phyloP scores from a whole-genome alignment of 106 monocot species.

The Dendrobium nobile region DNA sequence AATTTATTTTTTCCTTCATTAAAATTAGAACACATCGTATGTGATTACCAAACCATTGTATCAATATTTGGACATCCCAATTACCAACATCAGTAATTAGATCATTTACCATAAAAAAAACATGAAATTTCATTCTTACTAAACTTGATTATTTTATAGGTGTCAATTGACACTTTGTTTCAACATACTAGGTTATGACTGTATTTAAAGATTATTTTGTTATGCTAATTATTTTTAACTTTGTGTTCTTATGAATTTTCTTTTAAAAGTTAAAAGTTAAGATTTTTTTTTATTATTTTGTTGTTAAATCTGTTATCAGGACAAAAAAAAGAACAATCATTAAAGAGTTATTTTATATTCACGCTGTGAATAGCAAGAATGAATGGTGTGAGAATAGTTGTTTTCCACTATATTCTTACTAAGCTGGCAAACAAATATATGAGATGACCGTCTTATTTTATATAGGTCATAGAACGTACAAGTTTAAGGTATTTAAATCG shows the following conservation, averaged over 20 bases:
- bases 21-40: no score
- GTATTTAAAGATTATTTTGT: no score
- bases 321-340: constrained; percentile 94
- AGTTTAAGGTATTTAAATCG: constrained; percentile 76
- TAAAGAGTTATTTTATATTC: constrained; percentile 89
- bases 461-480: constrained; percentile 60
- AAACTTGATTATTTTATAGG: no score
- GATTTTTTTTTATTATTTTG: background rate
- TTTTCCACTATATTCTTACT: background rate
- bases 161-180: no score
- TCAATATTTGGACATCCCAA: no score
- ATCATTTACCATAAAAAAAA: no score
- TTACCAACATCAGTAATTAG: no score
- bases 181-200: no score
- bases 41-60: no score
- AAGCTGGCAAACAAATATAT: background rate
- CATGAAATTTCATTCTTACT: no score
- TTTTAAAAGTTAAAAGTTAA: background rate
- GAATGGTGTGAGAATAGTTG: constrained; percentile 46
- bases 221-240: background rate
- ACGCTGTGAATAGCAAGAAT: constrained; percentile 69
- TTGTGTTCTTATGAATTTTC: background rate
- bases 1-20: no score
- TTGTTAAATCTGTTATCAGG: constrained; percentile 66
- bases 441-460: background rate